Conservation (phyloP, 2,329 filamentous ascomycete genomes). For the Raffaelea arxii region DNA sequence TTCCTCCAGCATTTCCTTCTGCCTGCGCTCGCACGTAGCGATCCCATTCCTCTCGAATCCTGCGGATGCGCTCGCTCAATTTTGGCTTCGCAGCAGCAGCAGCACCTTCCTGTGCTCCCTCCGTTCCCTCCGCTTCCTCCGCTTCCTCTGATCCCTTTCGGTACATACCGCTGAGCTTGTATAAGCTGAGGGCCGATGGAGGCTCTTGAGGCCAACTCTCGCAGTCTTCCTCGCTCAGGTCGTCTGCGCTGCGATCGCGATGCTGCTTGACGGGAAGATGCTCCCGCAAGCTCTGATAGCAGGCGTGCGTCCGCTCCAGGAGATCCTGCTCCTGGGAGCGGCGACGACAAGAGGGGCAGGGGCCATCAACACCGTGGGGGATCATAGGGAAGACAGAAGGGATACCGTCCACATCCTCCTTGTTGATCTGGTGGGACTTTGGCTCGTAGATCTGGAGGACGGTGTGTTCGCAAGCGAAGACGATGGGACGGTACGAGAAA, state of each 20-base stretch:
- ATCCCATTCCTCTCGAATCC: conserved; percentile 7
- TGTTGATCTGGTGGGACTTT: background rate
- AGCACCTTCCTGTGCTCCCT: background rate
- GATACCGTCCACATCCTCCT: too few relatives aligned
- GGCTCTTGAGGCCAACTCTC: background rate
- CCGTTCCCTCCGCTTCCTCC: background rate
- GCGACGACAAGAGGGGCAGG: background rate
- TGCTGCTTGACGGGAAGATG: background rate
- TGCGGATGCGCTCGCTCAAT: conserved; percentile 7
- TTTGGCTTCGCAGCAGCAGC: background rate
- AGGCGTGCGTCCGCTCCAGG: background rate
- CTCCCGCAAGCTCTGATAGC: background rate
- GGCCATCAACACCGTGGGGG: background rate
- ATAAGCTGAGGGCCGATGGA: background rate
- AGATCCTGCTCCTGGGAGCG: background rate
- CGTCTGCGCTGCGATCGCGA: background rate
- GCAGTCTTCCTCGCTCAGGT: background rate
- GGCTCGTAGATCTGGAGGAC: background rate
- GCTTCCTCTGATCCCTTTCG: background rate
- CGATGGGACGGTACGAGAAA: conserved; percentile 3
- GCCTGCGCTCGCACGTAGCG: too few relatives aligned
- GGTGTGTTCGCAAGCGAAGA: conserved; percentile 9
- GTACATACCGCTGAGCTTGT: too few relatives aligned
- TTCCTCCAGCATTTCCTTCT: too few relatives aligned
- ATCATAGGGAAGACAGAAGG: background rate